Conservation (phyloP, 345 rosid genomes). For the Melaleuca quinquenervia region DNA sequence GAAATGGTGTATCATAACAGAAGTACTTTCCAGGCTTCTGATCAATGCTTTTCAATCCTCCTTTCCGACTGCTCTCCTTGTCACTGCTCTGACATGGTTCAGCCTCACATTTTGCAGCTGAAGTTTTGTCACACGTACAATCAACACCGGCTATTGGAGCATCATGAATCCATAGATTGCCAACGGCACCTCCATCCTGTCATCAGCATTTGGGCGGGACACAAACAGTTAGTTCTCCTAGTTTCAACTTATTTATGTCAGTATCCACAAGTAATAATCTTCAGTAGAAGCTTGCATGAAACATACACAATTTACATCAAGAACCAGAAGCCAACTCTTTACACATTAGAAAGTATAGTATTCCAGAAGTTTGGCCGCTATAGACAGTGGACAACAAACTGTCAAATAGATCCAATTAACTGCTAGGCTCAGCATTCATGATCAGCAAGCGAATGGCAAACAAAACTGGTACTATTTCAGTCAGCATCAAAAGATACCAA, state of each 20-base stretch:
- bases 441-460: not conserved
- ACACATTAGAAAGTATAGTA: not conserved
- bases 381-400: not conserved
- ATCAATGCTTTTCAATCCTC: not conserved
- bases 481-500: not conserved
- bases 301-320: not conserved
- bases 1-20: constrained; percentile 61
- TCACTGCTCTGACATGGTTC: not conserved
- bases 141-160: not conserved
- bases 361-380: not conserved
- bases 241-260: not conserved
- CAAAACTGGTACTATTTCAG: not conserved
- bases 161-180: not conserved
- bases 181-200: not conserved
- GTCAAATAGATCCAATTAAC: not conserved
- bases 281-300: not conserved
- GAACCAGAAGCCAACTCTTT: not conserved
- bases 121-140: constrained; percentile 1
- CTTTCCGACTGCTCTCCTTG: constrained; percentile 1
- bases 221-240: not conserved
- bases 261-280: not conserved
- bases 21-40: constrained; percentile 61
- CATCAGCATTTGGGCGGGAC: not conserved
- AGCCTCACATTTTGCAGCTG: constrained; percentile 6
- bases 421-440: not conserved